Percentiles rank a stretch among this genome's conserved stretches.
Evolutionary conservation across 2,329 filamentous ascomycete species (phyloP).

Genomic region (Penicillium sp.): DNA sequence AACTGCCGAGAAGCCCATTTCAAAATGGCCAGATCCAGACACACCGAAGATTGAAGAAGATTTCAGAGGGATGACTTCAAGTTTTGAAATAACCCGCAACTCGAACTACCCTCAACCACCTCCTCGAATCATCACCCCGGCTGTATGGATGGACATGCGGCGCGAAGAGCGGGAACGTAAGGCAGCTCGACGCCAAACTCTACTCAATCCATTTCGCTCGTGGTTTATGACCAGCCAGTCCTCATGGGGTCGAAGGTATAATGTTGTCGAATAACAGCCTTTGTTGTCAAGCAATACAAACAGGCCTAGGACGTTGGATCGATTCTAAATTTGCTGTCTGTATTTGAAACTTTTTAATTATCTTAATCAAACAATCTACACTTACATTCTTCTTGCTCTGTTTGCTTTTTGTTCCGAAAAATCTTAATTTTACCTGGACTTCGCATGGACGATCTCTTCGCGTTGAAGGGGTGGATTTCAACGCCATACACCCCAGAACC

Average conservation of each 20-base stretch:
- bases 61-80: neutral
- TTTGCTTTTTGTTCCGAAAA: constrained; percentile 6
- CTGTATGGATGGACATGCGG: constrained; percentile 7
- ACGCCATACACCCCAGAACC: neutral
- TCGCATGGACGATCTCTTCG: neutral
- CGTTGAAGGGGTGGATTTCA: neutral
- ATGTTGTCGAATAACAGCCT: constrained; percentile 3
- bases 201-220: constrained; percentile 1
- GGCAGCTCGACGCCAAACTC: constrained; percentile 1
- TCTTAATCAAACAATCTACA: neutral
- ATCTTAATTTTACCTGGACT: neutral
- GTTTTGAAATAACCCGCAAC: neutral
- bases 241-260: neutral
- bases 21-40: neutral
- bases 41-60: neutral
- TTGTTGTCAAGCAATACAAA: neutral
- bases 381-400: neutral
- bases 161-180: neutral
- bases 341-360: neutral
- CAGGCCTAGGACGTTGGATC: neutral
- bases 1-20: neutral
- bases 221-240: constrained; percentile 1
- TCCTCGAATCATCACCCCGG: constrained; percentile 5
- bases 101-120: neutral
- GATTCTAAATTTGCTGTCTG: neutral